These are phyloP conservation scores for Turritis glabra DNA, from an alignment of 345 rosid genomes.

Conservation along the genomic window DNA sequence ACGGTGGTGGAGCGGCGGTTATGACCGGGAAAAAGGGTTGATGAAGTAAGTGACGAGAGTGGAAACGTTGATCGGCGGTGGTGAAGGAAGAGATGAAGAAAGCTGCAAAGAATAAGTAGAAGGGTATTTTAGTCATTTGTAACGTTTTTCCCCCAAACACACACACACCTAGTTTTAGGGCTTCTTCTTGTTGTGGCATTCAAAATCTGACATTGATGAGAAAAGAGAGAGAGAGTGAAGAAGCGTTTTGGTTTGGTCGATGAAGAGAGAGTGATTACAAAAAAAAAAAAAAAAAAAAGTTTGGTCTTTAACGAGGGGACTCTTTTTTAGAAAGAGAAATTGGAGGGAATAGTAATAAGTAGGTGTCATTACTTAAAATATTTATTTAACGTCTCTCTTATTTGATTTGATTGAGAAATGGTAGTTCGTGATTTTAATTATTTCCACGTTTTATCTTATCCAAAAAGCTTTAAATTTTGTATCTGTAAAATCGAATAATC, in stretches of 20 bases:
- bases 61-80: constrained; percentile 33
- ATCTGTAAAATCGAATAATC: neutral
- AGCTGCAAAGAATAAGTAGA: neutral
- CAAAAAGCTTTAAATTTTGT: neutral
- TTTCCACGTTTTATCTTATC: constrained; percentile 32
- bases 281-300: neutral
- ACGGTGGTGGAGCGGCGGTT: constrained; percentile 45
- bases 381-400: neutral
- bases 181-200: constrained; percentile 29
- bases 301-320: constrained; percentile 31
- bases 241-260: constrained; percentile 27
- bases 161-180: constrained; percentile 2
- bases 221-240: constrained; percentile 25
- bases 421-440: constrained; percentile 8
- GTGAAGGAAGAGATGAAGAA: constrained; percentile 22
- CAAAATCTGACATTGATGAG: constrained; percentile 39
- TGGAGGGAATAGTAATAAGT: neutral
- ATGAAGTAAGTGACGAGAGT: constrained; percentile 62
- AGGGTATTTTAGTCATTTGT: constrained; percentile 28
- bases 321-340: neutral
- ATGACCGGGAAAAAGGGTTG: constrained; percentile 62
- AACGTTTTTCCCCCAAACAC: neutral
- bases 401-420: constrained; percentile 16
- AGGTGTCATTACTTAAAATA: neutral
- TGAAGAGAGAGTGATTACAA: constrained; percentile 21